phyloP scores from a whole-genome alignment of 495 filamentous ascomycete species.

The Aspergillus sclerotioniger region DNA sequence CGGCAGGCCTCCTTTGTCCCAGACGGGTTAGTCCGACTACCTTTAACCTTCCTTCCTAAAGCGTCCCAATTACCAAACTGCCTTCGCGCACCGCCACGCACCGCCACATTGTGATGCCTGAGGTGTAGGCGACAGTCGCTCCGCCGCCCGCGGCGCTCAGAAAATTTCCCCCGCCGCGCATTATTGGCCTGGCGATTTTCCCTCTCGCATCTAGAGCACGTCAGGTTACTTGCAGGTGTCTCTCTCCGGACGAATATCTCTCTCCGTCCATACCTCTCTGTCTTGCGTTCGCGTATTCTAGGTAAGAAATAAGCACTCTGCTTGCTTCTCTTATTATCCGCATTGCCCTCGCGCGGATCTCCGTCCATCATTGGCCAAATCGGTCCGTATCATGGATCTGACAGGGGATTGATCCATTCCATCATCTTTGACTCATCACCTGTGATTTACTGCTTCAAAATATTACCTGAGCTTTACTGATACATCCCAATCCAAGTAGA shows the following conservation, averaged over 20 bases:
- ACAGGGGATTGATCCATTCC: background rate
- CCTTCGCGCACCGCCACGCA: conserved; percentile 6
- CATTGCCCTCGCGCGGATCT: background rate
- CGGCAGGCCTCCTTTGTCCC: too few relatives aligned
- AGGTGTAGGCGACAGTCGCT: conserved; percentile 29
- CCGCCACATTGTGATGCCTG: conserved; percentile 20
- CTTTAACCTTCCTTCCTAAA: too few relatives aligned
- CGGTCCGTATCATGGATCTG: conserved; percentile 5
- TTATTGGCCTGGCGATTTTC: conserved; percentile 2
- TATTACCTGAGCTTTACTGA: background rate
- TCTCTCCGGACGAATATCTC: background rate
- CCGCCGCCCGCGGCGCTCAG: conserved; percentile 24
- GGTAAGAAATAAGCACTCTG: conserved; percentile 7
- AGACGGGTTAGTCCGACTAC: too few relatives aligned
- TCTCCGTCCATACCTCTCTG: background rate
- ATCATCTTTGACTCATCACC: background rate
- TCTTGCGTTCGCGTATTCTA: background rate
- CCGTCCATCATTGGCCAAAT: conserved; percentile 6
- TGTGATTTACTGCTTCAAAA: background rate
- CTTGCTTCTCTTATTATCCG: background rate
- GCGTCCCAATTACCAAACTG: background rate
- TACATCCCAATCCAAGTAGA: background rate
- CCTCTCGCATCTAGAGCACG: conserved; percentile 1
- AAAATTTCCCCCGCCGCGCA: conserved; percentile 38
- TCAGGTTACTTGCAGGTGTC: conserved; percentile 7